These are phyloP conservation scores for Exsudoporus frostii DNA, from an alignment of 768 basidiomycete genomes.

Conservation along the genomic window DNA sequence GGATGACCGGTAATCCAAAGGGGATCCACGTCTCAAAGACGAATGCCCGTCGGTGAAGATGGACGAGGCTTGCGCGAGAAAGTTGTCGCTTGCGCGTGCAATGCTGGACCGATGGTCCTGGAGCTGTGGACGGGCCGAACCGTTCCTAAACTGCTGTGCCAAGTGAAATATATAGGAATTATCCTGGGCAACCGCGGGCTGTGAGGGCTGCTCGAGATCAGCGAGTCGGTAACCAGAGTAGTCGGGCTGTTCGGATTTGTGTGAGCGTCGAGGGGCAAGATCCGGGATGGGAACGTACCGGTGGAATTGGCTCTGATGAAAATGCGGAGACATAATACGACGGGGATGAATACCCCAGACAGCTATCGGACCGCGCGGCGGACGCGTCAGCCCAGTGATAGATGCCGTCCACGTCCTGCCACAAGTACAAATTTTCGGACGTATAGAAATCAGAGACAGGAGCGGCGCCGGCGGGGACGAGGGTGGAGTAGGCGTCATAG, in stretches of 20 bases:
- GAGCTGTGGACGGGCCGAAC: conserved; percentile 18
- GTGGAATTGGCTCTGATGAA: conserved; percentile 13
- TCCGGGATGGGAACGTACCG: conserved; percentile 14
- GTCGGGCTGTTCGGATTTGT: conserved; percentile 10
- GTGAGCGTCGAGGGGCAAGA: conserved; percentile 4
- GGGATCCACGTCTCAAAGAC: conserved; percentile 14
- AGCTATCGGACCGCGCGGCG: conserved; percentile 23
- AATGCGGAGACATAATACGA: conserved; percentile 13
- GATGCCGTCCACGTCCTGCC: conserved; percentile 26
- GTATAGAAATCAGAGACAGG: conserved; percentile 23
- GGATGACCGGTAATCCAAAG: conserved; percentile 16
- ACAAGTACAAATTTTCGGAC: conserved; percentile 28
- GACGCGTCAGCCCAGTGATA: conserved; percentile 30
- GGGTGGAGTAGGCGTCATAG: conserved; percentile 21
- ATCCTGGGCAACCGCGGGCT: conserved; percentile 13
- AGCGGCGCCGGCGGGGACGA: conserved; percentile 13
- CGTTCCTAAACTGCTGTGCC: conserved; percentile 24
- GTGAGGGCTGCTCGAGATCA: conserved; percentile 14
- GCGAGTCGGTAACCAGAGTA: conserved; percentile 17
- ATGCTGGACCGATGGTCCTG: conserved; percentile 33
- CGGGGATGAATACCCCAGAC: conserved; percentile 17
- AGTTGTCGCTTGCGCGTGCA: conserved; percentile 32
- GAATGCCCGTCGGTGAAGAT: conserved; percentile 26
- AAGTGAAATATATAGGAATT: conserved; percentile 19
- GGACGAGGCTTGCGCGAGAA: conserved; percentile 32